These are phyloP conservation scores for Candida glaebosa DNA, from an alignment of 805 yeast species.

Conservation along the genomic window DNA sequence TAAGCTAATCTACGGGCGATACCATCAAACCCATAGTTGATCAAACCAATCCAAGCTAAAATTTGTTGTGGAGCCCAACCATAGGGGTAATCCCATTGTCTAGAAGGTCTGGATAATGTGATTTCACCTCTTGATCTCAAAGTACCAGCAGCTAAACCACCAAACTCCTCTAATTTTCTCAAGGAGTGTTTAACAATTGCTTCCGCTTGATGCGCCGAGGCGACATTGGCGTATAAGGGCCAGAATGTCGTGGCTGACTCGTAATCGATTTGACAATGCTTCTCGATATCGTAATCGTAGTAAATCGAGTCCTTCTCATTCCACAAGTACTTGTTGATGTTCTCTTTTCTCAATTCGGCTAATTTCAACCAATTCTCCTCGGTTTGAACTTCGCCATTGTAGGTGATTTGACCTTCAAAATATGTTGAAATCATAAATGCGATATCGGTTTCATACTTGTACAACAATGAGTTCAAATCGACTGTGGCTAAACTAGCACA, in stretches of 20 bases:
- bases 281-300: constrained; percentile 76
- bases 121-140: constrained; percentile 68
- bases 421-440: constrained; percentile 54
- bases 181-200: constrained; percentile 55
- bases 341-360: constrained; percentile 51
- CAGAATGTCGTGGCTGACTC: constrained; percentile 90
- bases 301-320: constrained; percentile 72
- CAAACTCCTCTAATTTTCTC: constrained; percentile 72
- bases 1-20: constrained; percentile 70
- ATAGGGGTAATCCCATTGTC: constrained; percentile 98
- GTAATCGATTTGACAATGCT: constrained; percentile 53
- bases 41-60: constrained; percentile 84
- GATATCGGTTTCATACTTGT: constrained; percentile 88
- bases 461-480: constrained; percentile 79
- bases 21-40: constrained; percentile 63
- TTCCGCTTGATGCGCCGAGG: constrained; percentile 65
- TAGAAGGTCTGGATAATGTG: constrained; percentile 67
- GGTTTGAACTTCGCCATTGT: constrained; percentile 28
- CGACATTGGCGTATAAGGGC: constrained; percentile 83
- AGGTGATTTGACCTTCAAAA: constrained; percentile 34
- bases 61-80: constrained; percentile 99
- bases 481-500: constrained; percentile 90
- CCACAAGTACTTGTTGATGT: constrained; percentile 76
- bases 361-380: constrained; percentile 59
- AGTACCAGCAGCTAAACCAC: constrained; percentile 89